phyloP scores from a whole-genome alignment of 441 rosid species.

The Lepidium campestre region DNA sequence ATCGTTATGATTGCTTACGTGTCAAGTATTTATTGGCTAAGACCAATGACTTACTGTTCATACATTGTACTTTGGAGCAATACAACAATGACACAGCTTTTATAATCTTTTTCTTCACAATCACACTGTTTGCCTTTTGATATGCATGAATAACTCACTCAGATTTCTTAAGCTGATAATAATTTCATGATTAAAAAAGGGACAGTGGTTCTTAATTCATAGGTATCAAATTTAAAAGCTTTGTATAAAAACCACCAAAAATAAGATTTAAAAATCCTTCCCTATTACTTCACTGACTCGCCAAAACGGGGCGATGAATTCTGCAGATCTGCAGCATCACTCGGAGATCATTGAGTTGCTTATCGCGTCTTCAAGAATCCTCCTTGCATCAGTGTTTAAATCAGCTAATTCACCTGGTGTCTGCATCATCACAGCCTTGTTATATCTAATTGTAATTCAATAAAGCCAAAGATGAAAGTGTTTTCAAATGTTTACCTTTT shows the following conservation, averaged over 20 bases:
- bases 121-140: too few species aligned
- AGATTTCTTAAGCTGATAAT: background rate
- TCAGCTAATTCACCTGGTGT: conserved; percentile 75
- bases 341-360: conserved; percentile 9
- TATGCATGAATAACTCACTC: background rate
- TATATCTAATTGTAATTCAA: background rate
- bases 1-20: background rate
- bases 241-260: background rate
- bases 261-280: background rate
- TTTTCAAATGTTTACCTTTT: conserved; percentile 47
- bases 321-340: background rate
- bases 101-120: too few species aligned
- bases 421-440: conserved; percentile 35
- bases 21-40: background rate
- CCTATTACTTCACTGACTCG: background rate
- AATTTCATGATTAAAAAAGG: background rate
- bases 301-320: background rate
- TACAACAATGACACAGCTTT: too few species aligned
- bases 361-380: conserved; percentile 49
- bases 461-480: background rate
- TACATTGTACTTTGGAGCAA: background rate
- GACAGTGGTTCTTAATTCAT: background rate
- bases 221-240: background rate
- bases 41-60: background rate
- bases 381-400: conserved; percentile 53